Base-by-base conservation (phyloP, 1,284 basidiomycete genomes). In the Termitomyces sp. region DNA sequence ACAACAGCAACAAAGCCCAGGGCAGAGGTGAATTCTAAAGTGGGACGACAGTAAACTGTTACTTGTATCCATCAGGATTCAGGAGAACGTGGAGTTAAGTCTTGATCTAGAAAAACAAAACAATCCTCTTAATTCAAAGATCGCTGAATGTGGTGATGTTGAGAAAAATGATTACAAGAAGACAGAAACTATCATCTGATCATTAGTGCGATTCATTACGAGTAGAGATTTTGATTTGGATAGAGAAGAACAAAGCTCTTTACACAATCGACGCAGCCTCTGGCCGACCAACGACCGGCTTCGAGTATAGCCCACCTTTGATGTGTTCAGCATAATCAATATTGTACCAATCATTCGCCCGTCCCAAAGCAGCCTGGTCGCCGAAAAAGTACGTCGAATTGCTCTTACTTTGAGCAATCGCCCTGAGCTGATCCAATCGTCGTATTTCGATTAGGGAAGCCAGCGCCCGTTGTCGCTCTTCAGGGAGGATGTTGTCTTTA, bases 341-440 rank as follows among this genome's bases (percentile, higher is more conserved):
- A 50, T 71, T 71, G 61, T 74, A 79, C 15, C 71, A 64, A 28
- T 76, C 76, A 33, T 61, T 65, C n/a, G 58, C 68, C 8, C 62
- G 57, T 6, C 70, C 70, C 44, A 74, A 54, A 21, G 70, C 69
- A 8, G 73, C 63, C 36, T 70, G 71, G 45, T 77, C 75, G 3
- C 78, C 78, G 58, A 81, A 80, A 68, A 80, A 81, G 61, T 81
- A 81, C 12, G 79, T 81, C 33, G 76, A 73, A 57, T 80, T 81
- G 38, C 73, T 73, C 52, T 70, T 60, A 45, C 79, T 75, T 21
- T 61, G 55, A 3, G 79, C 79, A 46, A 81, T 81, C 36, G 79
- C 77, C 55, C 70, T 70, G 28, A 81, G 68, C 64, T 79, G 78
- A 50, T 80, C 78, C 15, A 80, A 68, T 21, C 77, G 65, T 55